A percentile compares a stretch with the other conserved stretches of the same genome.
phyloP scores from a whole-genome alignment of 2,329 filamentous ascomycete genomes.

The Emergomyces pasteurianus region DNA sequence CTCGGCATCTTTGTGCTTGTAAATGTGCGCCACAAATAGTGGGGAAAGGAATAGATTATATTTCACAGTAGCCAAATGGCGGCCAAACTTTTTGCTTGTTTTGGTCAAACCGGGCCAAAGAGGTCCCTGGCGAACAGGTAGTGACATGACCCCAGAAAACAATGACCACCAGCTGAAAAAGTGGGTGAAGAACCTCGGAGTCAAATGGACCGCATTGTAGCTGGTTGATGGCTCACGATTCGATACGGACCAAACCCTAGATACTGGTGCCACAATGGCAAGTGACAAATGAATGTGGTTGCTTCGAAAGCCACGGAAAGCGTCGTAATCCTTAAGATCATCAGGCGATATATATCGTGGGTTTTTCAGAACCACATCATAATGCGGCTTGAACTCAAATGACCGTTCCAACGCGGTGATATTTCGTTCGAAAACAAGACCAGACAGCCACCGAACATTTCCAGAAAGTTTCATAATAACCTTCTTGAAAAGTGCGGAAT shows the following conservation, averaged over 20 bases:
- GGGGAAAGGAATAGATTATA: constrained; percentile 89
- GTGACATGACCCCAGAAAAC: constrained; percentile 86
- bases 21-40: constrained; percentile 89
- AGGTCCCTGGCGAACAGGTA: constrained; percentile 83
- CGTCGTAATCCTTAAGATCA: constrained; percentile 60
- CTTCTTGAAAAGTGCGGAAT: constrained; percentile 82
- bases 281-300: constrained; percentile 94
- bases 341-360: constrained; percentile 56
- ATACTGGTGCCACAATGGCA: constrained; percentile 73
- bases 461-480: constrained; percentile 98
- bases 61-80: constrained; percentile 96
- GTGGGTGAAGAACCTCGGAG: constrained; percentile 92
- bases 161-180: constrained; percentile 98
- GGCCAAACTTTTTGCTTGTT: constrained; percentile 95
- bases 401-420: constrained; percentile 59
- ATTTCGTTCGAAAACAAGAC: constrained; percentile 83
- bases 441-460: constrained; percentile 84
- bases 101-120: constrained; percentile 90
- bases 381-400: constrained; percentile 86
- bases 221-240: constrained; percentile 68
- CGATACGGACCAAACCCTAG: constrained; percentile 72
- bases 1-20: constrained; percentile 94
- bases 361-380: constrained; percentile 75
- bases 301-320: constrained; percentile 93
- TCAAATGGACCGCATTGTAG: constrained; percentile 93